Conservation (phyloP, 169 alveolate genomes). For the Plasmodium falciparum region DNA sequence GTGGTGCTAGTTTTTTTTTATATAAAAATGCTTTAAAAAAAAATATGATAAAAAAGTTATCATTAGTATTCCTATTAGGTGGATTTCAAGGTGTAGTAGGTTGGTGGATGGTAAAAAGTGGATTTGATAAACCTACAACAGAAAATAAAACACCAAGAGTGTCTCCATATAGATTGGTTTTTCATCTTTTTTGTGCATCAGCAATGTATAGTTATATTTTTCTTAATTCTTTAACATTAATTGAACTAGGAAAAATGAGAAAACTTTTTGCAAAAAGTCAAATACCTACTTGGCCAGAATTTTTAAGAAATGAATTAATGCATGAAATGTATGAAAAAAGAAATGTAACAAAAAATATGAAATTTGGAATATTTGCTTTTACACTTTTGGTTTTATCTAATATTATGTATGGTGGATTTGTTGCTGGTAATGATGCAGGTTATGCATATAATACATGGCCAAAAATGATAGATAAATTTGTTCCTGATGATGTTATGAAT, state of each 20-base stretch:
- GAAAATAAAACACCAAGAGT: slow-evolving; percentile 87
- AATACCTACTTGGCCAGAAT: slow-evolving; percentile 45
- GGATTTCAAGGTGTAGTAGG: slow-evolving; percentile 86
- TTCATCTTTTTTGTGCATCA: slow-evolving; percentile 85
- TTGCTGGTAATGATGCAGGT: slow-evolving; percentile 92
- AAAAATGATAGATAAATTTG: slow-evolving; percentile 84
- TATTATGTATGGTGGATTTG: slow-evolving; percentile 82
- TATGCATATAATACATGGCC: slow-evolving; percentile 92
- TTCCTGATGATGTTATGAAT: slow-evolving; percentile 83
- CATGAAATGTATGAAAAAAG: slow-evolving; percentile 68
- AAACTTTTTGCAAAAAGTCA: slow-evolving; percentile 34
- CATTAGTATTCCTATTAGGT: slow-evolving; percentile 79
- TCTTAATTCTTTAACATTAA: slow-evolving; percentile 79
- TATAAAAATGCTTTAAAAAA: slow-evolving; percentile 81
- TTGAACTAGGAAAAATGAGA: slow-evolving; percentile 70
- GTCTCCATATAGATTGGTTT: slow-evolving; percentile 84
- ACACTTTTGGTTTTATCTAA: slow-evolving; percentile 48
- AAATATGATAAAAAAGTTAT: slow-evolving; percentile 73
- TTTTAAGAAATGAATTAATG: slow-evolving; percentile 34
- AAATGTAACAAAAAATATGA: slow-evolving; percentile 37
- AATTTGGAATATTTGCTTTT: slow-evolving; percentile 35
- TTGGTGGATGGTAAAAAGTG: slow-evolving; percentile 88
- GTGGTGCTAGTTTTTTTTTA: slow-evolving; percentile 87
- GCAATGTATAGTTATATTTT: slow-evolving; percentile 82
- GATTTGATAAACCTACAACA: slow-evolving; percentile 83